Evolutionary conservation across 2,329 filamentous ascomycete genomes (phyloP).

Genomic region (Cladophialophora psammophila): DNA sequence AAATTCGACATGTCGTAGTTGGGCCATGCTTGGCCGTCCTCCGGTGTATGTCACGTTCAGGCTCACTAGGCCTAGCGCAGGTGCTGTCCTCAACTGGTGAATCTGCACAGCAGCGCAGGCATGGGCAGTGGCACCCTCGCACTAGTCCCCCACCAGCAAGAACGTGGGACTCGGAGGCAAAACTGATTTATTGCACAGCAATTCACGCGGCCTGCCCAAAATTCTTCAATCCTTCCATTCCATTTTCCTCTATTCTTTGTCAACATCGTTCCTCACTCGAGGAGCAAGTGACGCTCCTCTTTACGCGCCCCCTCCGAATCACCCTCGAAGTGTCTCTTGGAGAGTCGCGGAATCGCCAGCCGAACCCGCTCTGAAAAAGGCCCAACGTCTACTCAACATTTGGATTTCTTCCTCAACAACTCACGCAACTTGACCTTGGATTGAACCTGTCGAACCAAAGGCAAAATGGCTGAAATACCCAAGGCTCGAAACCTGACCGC

Average conservation of each 20-base stretch:
- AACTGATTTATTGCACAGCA: conserved; percentile 7
- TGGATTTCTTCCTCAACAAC: conserved; percentile 1
- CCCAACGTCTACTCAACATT: conserved; percentile 8
- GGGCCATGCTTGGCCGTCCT: too few species aligned
- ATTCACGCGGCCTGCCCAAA: conserved; percentile 4
- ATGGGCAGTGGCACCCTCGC: not conserved
- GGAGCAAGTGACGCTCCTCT: not conserved
- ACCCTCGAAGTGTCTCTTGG: not conserved
- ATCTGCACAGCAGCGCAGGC: not conserved
- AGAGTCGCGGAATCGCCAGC: not conserved
- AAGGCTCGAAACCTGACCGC: conserved; percentile 36
- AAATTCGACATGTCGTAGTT: too few species aligned
- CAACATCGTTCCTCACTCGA: conserved; percentile 3
- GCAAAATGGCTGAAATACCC: conserved; percentile 19
- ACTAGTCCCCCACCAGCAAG: conserved; percentile 3
- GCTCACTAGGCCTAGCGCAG: too few species aligned
- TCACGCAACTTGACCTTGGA: not conserved
- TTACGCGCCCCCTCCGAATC: not conserved
- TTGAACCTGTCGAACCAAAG: not conserved
- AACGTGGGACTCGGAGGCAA: conserved; percentile 8
- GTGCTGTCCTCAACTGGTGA: not conserved
- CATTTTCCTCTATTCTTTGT: conserved; percentile 11
- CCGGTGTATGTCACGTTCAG: too few species aligned
- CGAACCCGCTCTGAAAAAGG: conserved; percentile 2
- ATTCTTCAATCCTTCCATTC: conserved; percentile 2